Conservation (phyloP, 2,329 filamentous ascomycete species). For the Ophiocordyceps australis region DNA sequence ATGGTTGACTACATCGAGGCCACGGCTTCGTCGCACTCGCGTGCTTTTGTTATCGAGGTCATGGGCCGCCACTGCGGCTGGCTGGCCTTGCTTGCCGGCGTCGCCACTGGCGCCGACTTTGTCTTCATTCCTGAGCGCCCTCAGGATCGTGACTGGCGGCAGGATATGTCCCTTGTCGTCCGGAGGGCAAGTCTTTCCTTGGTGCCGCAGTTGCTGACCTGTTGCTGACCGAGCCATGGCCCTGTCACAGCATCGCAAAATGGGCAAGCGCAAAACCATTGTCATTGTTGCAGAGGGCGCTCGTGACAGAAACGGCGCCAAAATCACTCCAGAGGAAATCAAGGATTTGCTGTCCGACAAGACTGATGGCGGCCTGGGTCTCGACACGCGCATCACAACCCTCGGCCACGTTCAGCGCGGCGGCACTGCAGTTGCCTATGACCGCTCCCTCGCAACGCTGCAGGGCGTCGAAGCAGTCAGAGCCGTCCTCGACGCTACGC, state of each 20-base stretch:
- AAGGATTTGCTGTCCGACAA: slow-evolving; percentile 73
- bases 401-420: slow-evolving; percentile 95
- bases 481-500: slow-evolving; percentile 75
- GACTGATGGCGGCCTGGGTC: slow-evolving; percentile 43
- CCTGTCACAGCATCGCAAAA: slow-evolving; percentile 50
- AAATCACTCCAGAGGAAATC: slow-evolving; percentile 65
- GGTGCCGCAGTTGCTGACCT: not conserved
- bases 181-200: slow-evolving; percentile 35
- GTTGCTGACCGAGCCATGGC: not conserved
- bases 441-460: slow-evolving; percentile 79
- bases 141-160: slow-evolving; percentile 69
- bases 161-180: slow-evolving; percentile 70
- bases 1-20: slow-evolving; percentile 95
- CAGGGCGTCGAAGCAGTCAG: slow-evolving; percentile 91
- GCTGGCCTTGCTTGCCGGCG: slow-evolving; percentile 90
- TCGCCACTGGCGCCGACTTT: slow-evolving; percentile 89
- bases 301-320: slow-evolving; percentile 65
- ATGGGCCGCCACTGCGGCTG: slow-evolving; percentile 98
- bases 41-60: slow-evolving; percentile 94
- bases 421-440: slow-evolving; percentile 81
- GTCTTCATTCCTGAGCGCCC: slow-evolving; percentile 95
- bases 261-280: slow-evolving; percentile 94
- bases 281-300: slow-evolving; percentile 96
- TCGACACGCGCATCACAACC: slow-evolving; percentile 89
- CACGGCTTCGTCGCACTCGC: slow-evolving; percentile 82